Conservation (phyloP, 1,284 basidiomycete species). For the Moesziomyces sp. region DNA sequence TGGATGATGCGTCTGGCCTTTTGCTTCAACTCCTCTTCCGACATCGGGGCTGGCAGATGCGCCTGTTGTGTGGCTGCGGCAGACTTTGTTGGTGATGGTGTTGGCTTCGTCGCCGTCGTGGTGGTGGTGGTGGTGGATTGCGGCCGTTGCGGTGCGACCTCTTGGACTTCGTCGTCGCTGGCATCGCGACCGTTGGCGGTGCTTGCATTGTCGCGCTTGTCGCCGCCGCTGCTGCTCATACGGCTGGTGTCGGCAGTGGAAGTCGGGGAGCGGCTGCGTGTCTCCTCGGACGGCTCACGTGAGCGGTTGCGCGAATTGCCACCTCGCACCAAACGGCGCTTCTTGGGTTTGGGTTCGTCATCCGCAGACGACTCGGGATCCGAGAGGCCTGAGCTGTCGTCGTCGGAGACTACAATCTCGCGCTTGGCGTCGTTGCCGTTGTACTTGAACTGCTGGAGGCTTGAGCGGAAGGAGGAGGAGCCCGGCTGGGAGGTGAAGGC, state of each 20-base stretch:
- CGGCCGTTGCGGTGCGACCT: slow-evolving; percentile 15
- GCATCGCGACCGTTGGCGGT: slow-evolving; percentile 3
- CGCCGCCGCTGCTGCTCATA: too few species aligned
- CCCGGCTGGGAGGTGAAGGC: slow-evolving; percentile 17
- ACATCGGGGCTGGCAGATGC: slow-evolving; percentile 8
- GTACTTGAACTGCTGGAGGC: slow-evolving; percentile 43
- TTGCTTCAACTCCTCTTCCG: slow-evolving; percentile 20
- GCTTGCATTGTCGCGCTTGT: not conserved
- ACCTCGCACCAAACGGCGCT: slow-evolving; percentile 38
- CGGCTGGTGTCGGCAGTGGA: not conserved
- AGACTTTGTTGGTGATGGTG: not conserved
- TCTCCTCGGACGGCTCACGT: slow-evolving; percentile 12
- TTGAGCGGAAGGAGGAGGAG: slow-evolving; percentile 20
- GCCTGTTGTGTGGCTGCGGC: not conserved
- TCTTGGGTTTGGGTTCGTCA: slow-evolving; percentile 37
- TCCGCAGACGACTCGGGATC: slow-evolving; percentile 27
- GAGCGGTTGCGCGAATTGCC: slow-evolving; percentile 16
- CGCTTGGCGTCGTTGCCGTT: slow-evolving; percentile 11
- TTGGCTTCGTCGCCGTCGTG: not conserved
- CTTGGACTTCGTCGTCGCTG: slow-evolving; percentile 12
- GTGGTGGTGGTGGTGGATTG: slow-evolving; percentile 4
- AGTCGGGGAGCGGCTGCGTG: not conserved
- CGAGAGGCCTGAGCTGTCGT: slow-evolving; percentile 41
- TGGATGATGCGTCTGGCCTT: slow-evolving; percentile 31
- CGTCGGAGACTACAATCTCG: slow-evolving; percentile 17